Evolutionary conservation across 225 moss, liverwort and hornwort species (phyloP).

Genomic region (Anthoceros angustus): DNA sequence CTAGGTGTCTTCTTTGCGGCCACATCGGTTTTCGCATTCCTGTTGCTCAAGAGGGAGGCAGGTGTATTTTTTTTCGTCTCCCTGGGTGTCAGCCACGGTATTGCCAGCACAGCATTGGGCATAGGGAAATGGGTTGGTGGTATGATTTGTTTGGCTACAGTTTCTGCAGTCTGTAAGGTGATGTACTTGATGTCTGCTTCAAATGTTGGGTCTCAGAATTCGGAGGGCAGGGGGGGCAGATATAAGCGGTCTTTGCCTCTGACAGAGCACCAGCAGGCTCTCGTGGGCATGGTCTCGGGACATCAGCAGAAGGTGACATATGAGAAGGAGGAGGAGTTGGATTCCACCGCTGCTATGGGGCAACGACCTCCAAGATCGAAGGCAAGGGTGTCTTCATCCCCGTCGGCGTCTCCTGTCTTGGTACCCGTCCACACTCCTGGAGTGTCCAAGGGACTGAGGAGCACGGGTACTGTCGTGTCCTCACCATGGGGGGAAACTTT

Average conservation of each 20-base stretch:
- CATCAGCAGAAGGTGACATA: constrained; percentile 13
- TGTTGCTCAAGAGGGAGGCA: neutral
- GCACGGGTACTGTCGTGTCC: constrained; percentile 27
- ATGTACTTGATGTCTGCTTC: neutral
- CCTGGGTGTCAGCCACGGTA: neutral
- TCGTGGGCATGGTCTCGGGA: constrained; percentile 19
- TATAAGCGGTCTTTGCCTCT: constrained; percentile 6
- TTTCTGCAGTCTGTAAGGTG: neutral
- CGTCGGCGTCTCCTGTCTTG: constrained; percentile 49
- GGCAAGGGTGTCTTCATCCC: constrained; percentile 24
- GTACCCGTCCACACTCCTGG: constrained; percentile 60
- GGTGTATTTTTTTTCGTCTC: neutral
- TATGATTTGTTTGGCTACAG: neutral
- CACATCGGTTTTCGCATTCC: neutral
- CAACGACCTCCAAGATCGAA: constrained; percentile 43
- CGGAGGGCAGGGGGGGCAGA: neutral
- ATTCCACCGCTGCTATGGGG: constrained; percentile 22
- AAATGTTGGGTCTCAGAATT: neutral
- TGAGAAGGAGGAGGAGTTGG: constrained; percentile 26
- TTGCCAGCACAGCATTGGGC: neutral
- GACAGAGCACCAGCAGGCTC: constrained; percentile 46
- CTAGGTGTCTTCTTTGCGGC: neutral
- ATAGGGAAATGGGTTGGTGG: neutral
- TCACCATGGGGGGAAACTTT: constrained; percentile 20
- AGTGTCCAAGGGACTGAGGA: constrained; percentile 29